Base-by-base conservation (phyloP, 2,329 filamentous ascomycete species). In the Talaromyces albobiverticillius region DNA sequence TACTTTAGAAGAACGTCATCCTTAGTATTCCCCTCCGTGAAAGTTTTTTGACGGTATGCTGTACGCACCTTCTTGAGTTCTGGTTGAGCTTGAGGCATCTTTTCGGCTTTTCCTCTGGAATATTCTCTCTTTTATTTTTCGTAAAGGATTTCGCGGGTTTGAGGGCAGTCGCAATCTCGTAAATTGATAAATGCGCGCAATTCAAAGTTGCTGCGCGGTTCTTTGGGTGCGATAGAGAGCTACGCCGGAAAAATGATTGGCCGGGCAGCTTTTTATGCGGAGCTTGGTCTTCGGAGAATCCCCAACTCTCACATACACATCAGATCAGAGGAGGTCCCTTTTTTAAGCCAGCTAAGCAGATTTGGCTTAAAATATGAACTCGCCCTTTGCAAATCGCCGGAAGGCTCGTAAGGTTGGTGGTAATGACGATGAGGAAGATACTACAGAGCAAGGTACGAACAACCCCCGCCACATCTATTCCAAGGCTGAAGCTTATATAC, bases 1-100 rank as follows among this genome's bases (percentile, higher is more conserved):
- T 99, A 99, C 94, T 99, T 66, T 59, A 59, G 29, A 26, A 5
- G 59, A 55, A 53, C 16, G 26, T n/a, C 41, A 18, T 36, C 51
- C 40, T 41, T 59, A 54, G 46, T 50, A 51, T 31, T 43, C n/a
- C 29, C 32, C 32, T 36, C 32, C 13, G 4, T 36, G 32, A 29
- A 26, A 4, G n/a, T n/a, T 46, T 16, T 31, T 32, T 42, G 47
- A 26, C 23, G 18, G 16, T 22, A 29, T 51, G 48, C 2, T 16
- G 6, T 34, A 69, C 70, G 56, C 76, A 95, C 94, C 86, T 97
- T 99, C 79, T 97, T 99, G 60, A 99, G 84, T 80, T 99, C 95
- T 67, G 94, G 94, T 78, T 97, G 94, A 72, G 94, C 92, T 86
- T 95, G 93, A 78, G 94, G 90, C 94, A 99, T 99, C 62, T 80